phyloP scores from a whole-genome alignment of 495 filamentous ascomycete genomes.

The Tuber magnatum region DNA sequence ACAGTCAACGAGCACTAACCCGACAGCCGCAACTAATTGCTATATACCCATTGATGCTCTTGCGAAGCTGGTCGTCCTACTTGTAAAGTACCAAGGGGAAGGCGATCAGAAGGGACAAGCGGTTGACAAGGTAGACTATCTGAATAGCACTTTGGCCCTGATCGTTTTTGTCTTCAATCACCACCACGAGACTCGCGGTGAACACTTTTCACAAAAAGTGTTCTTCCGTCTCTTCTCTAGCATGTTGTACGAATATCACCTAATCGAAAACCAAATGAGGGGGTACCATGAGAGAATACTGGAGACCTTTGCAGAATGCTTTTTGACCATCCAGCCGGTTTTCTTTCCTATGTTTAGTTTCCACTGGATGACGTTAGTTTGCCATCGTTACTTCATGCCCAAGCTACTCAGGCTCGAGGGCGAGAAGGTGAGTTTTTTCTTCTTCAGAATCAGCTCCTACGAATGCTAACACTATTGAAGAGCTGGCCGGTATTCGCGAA shows the following conservation, averaged over 20 bases:
- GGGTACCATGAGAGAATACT: constrained; percentile 62
- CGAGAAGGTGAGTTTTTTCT: constrained; percentile 38
- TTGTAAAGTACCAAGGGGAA: constrained; percentile 63
- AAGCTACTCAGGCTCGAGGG: constrained; percentile 63
- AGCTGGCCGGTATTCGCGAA: constrained; percentile 71
- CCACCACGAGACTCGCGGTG: constrained; percentile 72
- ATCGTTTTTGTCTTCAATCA: constrained; percentile 74
- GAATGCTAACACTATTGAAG: constrained; percentile 33
- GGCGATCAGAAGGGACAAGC: constrained; percentile 52
- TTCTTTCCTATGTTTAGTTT: constrained; percentile 75
- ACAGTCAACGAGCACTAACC: constrained; percentile 54
- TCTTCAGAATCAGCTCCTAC: constrained; percentile 12
- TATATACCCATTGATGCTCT: constrained; percentile 79
- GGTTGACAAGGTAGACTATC: constrained; percentile 54
- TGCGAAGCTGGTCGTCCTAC: constrained; percentile 67
- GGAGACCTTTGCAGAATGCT: constrained; percentile 63
- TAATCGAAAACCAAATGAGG: constrained; percentile 40
- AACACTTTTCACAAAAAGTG: constrained; percentile 75
- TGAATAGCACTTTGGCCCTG: constrained; percentile 67
- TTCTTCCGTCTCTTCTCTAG: constrained; percentile 88
- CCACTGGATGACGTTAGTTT: constrained; percentile 72
- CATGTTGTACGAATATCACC: constrained; percentile 64
- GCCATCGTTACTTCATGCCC: constrained; percentile 82
- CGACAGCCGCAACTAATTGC: constrained; percentile 55
- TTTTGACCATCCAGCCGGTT: constrained; percentile 66